Evolutionary conservation across 805 yeast species (phyloP).

Genomic region (Myxozyma neglecta): DNA sequence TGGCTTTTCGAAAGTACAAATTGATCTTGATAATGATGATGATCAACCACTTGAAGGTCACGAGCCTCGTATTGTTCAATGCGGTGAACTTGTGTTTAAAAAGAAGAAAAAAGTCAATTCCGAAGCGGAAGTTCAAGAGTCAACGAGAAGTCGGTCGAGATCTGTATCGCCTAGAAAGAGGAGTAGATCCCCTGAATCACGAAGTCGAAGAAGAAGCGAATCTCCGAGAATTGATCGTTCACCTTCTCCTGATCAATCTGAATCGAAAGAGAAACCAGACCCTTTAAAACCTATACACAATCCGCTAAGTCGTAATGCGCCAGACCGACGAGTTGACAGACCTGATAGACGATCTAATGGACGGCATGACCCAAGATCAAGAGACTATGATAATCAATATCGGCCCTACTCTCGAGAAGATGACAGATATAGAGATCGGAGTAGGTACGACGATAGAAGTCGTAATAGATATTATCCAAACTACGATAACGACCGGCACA

Average conservation of each 20-base stretch:
- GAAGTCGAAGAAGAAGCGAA: background rate
- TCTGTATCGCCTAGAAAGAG: background rate
- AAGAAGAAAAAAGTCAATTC: slow-evolving; percentile 13
- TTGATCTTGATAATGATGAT: slow-evolving; percentile 20
- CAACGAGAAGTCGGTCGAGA: background rate
- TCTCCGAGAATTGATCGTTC: background rate
- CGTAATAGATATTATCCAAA: background rate
- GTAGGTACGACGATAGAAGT: background rate
- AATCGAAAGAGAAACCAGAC: background rate
- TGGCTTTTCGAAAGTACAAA: slow-evolving; percentile 18
- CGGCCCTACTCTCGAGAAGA: background rate
- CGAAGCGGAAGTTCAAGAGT: background rate
- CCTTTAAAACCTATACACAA: background rate
- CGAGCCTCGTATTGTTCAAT: slow-evolving; percentile 22
- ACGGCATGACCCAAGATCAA: background rate
- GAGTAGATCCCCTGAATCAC: background rate
- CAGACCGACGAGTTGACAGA: background rate
- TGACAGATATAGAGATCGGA: background rate
- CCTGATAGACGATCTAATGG: background rate
- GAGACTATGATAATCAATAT: background rate
- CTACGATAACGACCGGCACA: background rate
- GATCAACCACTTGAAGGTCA: slow-evolving; percentile 26
- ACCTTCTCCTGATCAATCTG: background rate
- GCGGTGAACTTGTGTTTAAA: slow-evolving; percentile 29
- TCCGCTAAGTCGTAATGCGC: background rate